Conservation (phyloP, 2,329 filamentous ascomycete species). For the Diaporthe sp. region DNA sequence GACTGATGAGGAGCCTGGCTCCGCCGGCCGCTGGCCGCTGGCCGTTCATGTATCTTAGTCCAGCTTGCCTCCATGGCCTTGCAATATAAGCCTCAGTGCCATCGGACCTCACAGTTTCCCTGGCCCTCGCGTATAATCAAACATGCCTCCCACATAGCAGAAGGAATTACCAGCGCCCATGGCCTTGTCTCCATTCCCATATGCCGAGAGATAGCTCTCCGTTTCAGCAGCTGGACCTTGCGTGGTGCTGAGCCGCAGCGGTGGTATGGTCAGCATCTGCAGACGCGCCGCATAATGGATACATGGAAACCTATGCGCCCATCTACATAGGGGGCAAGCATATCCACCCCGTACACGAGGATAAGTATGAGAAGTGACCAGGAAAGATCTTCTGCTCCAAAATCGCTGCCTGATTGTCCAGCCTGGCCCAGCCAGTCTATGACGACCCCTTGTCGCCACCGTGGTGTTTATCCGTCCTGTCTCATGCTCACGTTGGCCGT, state of each 20-base stretch:
- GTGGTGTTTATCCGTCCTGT: background rate
- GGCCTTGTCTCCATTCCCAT: background rate
- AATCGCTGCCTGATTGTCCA: background rate
- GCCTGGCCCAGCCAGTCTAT: too few species aligned
- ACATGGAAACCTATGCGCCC: background rate
- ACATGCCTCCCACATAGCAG: background rate
- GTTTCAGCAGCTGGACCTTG: background rate
- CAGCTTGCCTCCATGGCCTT: background rate
- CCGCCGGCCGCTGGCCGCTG: background rate
- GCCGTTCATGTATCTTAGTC: too few species aligned
- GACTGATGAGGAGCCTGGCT: background rate
- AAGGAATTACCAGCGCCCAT: background rate
- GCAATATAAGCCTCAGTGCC: background rate
- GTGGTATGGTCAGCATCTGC: background rate
- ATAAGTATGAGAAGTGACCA: slow-evolving; percentile 30
- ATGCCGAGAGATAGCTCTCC: background rate
- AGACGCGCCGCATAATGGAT: background rate
- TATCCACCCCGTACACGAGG: background rate
- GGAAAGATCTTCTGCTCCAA: background rate
- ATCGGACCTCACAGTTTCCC: background rate
- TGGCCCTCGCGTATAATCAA: background rate
- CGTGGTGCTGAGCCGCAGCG: background rate
- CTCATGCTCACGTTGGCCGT: background rate
- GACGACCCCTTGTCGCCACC: background rate
- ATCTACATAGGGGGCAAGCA: background rate